phyloP scores from a whole-genome alignment of 1,284 basidiomycete genomes.

The Tetrapyrgos nigripes region DNA sequence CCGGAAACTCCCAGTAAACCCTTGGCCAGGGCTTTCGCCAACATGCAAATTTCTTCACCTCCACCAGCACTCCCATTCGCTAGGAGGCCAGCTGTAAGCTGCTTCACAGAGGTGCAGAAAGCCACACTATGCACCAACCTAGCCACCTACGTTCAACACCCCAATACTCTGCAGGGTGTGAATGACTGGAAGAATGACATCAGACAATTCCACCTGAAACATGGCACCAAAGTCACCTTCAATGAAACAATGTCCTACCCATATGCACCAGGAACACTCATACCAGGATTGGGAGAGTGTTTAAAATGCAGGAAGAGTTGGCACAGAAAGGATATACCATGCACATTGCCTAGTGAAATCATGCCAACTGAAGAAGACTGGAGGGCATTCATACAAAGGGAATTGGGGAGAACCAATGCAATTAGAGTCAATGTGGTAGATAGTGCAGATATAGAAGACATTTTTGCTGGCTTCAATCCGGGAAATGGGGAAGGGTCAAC shows the following conservation, averaged over 20 bases:
- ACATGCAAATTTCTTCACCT: not conserved
- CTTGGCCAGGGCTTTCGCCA: not conserved
- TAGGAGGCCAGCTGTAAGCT: not conserved
- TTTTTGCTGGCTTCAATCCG: not conserved
- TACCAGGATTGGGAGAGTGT: conserved; percentile 1
- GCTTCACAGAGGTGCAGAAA: not conserved
- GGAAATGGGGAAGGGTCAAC: conserved; percentile 7
- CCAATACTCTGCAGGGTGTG: not conserved
- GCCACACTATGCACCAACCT: not conserved
- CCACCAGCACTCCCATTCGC: not conserved
- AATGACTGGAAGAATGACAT: not conserved
- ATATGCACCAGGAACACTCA: not conserved
- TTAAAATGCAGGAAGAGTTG: not conserved
- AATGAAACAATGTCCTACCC: not conserved
- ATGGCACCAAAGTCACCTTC: not conserved
- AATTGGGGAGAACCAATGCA: not conserved
- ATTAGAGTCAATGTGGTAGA: not conserved
- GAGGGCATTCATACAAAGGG: conserved; percentile 1
- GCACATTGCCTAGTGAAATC: not conserved
- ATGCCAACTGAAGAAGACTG: not conserved
- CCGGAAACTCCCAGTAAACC: not conserved
- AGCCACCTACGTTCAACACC: not conserved
- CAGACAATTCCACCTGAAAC: not conserved
- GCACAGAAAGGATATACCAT: not conserved
- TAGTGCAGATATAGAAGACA: not conserved